Conservation (phyloP, 73 alveolate genomes). For the Vitrella brassicaformis region DNA sequence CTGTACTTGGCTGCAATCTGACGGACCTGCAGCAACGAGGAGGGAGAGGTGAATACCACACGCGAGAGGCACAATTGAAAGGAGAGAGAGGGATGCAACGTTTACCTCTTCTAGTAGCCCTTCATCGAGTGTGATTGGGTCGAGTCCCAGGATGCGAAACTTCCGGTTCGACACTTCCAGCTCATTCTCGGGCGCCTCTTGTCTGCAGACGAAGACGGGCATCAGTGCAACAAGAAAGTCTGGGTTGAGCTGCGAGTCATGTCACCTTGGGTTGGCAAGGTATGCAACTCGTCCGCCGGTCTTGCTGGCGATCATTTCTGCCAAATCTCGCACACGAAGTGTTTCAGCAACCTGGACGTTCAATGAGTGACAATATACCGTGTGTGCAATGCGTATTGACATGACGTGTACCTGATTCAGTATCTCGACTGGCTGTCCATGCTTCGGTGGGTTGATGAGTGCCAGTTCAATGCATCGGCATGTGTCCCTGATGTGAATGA, state of each 20-base stretch:
- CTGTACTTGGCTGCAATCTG: neutral
- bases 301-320: neutral
- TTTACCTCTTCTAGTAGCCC: neutral
- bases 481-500: neutral
- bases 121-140: neutral
- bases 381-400: too few relatives aligned
- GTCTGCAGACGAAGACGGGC: neutral
- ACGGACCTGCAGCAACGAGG: neutral
- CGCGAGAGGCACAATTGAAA: neutral
- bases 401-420: neutral
- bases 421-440: neutral
- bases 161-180: neutral
- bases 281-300: neutral
- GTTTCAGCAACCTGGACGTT: neutral
- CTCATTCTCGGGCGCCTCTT: neutral
- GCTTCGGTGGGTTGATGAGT: neutral
- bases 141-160: neutral
- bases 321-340: neutral
- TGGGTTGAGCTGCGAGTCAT: neutral
- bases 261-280: neutral
- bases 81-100: neutral
- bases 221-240: neutral
- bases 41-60: neutral
- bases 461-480: neutral
- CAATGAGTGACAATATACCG: neutral